Conservation (phyloP, 805 yeast species). For the Yamadazyma laniorum region DNA sequence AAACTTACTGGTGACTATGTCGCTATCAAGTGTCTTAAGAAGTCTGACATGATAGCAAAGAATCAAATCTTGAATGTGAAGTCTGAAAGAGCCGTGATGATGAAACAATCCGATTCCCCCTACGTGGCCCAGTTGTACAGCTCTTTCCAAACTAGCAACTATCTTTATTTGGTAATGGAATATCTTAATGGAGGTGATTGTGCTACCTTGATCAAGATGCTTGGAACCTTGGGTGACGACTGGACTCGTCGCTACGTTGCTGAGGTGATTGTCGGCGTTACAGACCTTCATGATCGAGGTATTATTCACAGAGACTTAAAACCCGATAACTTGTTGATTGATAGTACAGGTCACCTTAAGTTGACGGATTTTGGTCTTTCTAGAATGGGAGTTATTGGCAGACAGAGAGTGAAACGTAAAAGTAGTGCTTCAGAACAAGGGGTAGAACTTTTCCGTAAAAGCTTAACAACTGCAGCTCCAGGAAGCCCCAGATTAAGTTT, state of each 20-base stretch:
- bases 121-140: constrained; percentile 87
- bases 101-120: constrained; percentile 91
- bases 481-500: constrained; percentile 8
- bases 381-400: constrained; percentile 79
- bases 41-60: constrained; percentile 94
- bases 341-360: constrained; percentile 82
- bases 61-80: constrained; percentile 94
- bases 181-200: constrained; percentile 95
- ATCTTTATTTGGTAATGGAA: constrained; percentile 92
- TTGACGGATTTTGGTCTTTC: constrained; percentile 94
- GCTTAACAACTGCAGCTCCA: neutral
- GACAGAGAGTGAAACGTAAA: constrained; percentile 57
- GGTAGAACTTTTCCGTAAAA: constrained; percentile 37
- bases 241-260: constrained; percentile 88
- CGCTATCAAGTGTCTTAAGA: constrained; percentile 88
- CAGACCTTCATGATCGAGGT: constrained; percentile 82
- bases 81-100: constrained; percentile 96
- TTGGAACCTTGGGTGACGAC: constrained; percentile 79
- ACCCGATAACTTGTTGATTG: constrained; percentile 91
- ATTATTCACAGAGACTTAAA: constrained; percentile 93
- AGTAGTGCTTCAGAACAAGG: constrained; percentile 44
- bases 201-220: constrained; percentile 76
- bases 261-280: constrained; percentile 87
- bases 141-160: constrained; percentile 85
- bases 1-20: constrained; percentile 89